phyloP scores from a whole-genome alignment of 192 early-diverging fungal genomes.

The Gonapodya sp. region DNA sequence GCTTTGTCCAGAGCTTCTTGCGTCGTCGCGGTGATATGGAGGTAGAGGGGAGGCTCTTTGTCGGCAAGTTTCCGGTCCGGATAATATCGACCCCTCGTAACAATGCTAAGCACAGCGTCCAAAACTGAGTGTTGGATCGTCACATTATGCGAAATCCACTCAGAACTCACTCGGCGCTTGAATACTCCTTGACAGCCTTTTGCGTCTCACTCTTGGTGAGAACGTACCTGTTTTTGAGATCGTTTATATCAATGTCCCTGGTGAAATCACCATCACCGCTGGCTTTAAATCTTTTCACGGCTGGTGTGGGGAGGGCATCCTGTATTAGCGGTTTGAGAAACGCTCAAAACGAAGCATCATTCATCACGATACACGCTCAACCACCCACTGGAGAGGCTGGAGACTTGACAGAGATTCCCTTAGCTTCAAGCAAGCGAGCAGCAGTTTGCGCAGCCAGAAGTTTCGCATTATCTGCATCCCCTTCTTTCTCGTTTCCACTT shows the following conservation, averaged over 20 bases:
- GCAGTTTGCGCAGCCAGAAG: not conserved
- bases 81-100: slow-evolving; percentile 78
- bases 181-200: slow-evolving; percentile 61
- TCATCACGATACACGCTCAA: too few species aligned
- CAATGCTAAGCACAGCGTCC: slow-evolving; percentile 33
- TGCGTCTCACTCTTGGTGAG: slow-evolving; percentile 72
- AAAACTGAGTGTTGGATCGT: not conserved
- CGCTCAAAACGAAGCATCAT: not conserved
- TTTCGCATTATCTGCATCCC: not conserved
- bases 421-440: not conserved
- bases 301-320: not conserved
- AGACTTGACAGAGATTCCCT: not conserved
- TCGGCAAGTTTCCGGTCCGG: slow-evolving; percentile 57
- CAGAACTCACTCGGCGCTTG: slow-evolving; percentile 56
- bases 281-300: not conserved
- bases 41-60: slow-evolving; percentile 66
- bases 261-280: slow-evolving; percentile 26
- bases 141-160: not conserved
- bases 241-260: slow-evolving; percentile 69
- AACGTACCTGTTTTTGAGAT: slow-evolving; percentile 65
- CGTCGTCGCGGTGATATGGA: slow-evolving; percentile 60
- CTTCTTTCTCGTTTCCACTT: not conserved
- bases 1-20: slow-evolving; percentile 64
- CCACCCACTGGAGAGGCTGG: not conserved
- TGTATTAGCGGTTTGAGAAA: not conserved